Conservation (phyloP, 2,329 filamentous ascomycete species). For the Epichloe hybrida region DNA sequence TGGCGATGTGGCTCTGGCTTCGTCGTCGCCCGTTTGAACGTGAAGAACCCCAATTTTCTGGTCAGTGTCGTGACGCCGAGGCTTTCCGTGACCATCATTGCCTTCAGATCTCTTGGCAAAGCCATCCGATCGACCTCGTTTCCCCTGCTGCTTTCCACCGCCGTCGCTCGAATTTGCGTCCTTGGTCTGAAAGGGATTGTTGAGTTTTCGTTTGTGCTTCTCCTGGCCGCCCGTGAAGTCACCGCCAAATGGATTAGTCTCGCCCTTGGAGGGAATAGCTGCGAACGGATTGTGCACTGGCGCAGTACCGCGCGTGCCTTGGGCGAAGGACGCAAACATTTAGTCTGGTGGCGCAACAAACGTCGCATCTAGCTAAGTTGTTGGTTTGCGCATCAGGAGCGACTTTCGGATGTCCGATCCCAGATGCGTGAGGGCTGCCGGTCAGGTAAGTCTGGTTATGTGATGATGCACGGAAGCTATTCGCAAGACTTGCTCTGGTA, state of each 20-base stretch:
- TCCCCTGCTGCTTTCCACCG: constrained; percentile 9
- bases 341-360: constrained; percentile 26
- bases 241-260: constrained; percentile 16
- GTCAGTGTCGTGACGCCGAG: neutral
- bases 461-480: constrained; percentile 3
- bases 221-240: constrained; percentile 17
- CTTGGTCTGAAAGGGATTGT: constrained; percentile 15
- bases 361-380: constrained; percentile 24
- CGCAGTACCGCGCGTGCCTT: constrained; percentile 22
- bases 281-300: constrained; percentile 24
- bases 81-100: constrained; percentile 4
- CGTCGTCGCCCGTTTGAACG: constrained; percentile 2
- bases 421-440: neutral
- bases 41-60: constrained; percentile 4
- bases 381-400: constrained; percentile 21
- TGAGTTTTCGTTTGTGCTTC: constrained; percentile 15
- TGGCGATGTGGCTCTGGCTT: constrained; percentile 14
- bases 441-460: neutral
- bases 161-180: constrained; percentile 14
- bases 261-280: constrained; percentile 1
- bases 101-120: constrained; percentile 5
- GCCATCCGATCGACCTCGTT: constrained; percentile 13
- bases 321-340: constrained; percentile 25
- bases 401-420: neutral
- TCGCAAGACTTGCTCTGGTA: neutral